phyloP scores from a whole-genome alignment of 1,284 basidiomycete species.

The Amylostereum areolatum region DNA sequence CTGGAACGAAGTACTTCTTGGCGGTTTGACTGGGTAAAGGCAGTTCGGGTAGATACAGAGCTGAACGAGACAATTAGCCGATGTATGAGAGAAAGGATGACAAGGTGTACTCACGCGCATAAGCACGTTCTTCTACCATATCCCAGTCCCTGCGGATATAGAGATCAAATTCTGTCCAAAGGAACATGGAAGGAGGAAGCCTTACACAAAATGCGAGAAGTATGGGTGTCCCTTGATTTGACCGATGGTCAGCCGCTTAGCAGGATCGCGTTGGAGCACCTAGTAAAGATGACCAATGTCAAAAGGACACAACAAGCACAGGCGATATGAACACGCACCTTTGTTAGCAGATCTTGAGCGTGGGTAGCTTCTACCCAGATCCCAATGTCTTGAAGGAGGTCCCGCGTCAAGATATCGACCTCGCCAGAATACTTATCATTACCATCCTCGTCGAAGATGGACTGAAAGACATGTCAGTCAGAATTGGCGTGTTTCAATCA shows the following conservation, averaged over 20 bases:
- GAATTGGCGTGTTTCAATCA: background rate
- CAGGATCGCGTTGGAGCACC: slow-evolving; percentile 2
- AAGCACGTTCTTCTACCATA: background rate
- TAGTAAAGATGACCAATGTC: background rate
- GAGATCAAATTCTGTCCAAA: background rate
- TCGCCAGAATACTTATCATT: background rate
- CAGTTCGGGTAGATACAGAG: background rate
- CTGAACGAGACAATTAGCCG: background rate
- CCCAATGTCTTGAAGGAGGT: background rate
- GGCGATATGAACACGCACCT: too few relatives aligned
- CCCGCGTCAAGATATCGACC: background rate
- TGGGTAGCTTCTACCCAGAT: background rate
- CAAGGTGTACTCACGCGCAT: background rate
- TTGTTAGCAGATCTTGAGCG: background rate
- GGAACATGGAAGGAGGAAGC: too few relatives aligned
- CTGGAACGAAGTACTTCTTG: too few relatives aligned
- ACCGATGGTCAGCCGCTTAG: slow-evolving; percentile 3
- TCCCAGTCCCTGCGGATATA: background rate
- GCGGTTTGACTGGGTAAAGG: background rate
- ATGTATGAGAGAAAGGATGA: background rate
- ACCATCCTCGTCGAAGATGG: too few relatives aligned
- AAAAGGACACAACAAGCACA: background rate
- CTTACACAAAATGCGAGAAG: too few relatives aligned
- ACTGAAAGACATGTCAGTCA: slow-evolving; percentile 1
- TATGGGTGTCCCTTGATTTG: slow-evolving; percentile 8